A percentile compares a stretch with the other conserved stretches of the same genome.
phyloP scores from a whole-genome alignment of 106 monocot species.

The Dendrobium catenatum region DNA sequence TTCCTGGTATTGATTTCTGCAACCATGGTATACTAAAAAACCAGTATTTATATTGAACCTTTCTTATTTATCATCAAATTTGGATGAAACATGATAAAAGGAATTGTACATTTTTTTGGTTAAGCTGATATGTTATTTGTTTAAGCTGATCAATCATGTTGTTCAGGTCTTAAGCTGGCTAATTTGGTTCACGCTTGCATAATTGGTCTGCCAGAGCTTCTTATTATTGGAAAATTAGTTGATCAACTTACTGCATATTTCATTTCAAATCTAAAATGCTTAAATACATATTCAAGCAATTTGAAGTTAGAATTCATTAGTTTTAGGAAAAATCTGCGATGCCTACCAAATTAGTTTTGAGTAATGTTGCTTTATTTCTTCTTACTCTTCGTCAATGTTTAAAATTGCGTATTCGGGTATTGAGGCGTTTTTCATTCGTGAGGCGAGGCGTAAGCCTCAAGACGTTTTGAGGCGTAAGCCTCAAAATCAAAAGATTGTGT shows the following conservation, averaged over 20 bases:
- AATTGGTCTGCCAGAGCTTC: neutral
- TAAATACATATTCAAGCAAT: neutral
- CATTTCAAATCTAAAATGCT: neutral
- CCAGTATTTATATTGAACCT: neutral
- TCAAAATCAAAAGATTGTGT: too few species aligned
- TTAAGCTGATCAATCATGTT: neutral
- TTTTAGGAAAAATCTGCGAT: neutral
- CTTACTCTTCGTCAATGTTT: neutral
- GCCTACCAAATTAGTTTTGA: neutral
- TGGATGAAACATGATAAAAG: neutral
- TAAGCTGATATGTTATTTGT: neutral
- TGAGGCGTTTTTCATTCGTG: too few species aligned
- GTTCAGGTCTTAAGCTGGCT: neutral
- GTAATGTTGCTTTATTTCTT: neutral
- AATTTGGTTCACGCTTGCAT: neutral
- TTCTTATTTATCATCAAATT: neutral
- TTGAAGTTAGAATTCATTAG: neutral
- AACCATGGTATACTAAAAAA: constrained; percentile 64
- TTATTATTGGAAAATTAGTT: neutral
- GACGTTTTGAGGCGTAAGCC: too few species aligned
- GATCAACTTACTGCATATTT: neutral
- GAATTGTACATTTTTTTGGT: neutral
- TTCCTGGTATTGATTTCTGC: constrained; percentile 97
- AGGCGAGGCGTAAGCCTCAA: too few species aligned
- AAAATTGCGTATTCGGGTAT: too few species aligned